Evolutionary conservation across 495 filamentous ascomycete species (phyloP).

Genomic region (Penicilliopsis zonata): DNA sequence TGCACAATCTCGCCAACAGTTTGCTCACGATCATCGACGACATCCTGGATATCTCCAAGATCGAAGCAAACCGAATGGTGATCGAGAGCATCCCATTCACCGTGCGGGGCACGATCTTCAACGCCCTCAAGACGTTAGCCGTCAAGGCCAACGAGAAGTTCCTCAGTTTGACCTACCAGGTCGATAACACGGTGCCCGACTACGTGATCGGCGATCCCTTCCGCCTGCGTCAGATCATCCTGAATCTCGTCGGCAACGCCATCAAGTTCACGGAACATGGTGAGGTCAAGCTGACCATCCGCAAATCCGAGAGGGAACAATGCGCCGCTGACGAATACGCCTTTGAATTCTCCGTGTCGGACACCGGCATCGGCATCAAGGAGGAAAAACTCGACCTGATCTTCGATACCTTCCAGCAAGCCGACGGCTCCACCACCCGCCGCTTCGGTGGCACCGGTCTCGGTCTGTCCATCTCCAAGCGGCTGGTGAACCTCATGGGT

Average conservation of each 20-base stretch:
- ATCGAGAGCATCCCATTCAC: constrained; percentile 98
- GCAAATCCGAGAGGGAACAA: constrained; percentile 53
- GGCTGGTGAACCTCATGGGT: constrained; percentile 93
- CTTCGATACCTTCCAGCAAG: constrained; percentile 99
- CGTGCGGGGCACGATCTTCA: constrained; percentile 90
- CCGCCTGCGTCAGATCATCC: constrained; percentile 85
- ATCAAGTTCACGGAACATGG: constrained; percentile 96
- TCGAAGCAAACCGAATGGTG: constrained; percentile 98
- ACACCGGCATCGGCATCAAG: constrained; percentile 96
- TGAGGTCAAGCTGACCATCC: constrained; percentile 89
- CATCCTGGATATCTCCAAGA: constrained; percentile 98
- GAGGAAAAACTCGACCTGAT: constrained; percentile 94
- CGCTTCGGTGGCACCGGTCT: constrained; percentile 96
- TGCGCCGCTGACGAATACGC: constrained; percentile 70
- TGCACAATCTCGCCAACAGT: constrained; percentile 95
- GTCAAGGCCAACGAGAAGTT: constrained; percentile 97
- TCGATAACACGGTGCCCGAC: constrained; percentile 89
- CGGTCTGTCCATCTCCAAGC: constrained; percentile 91
- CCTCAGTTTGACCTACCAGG: constrained; percentile 86
- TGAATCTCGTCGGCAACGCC: constrained; percentile 48
- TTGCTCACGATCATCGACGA: constrained; percentile 97
- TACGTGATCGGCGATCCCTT: constrained; percentile 96
- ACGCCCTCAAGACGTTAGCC: constrained; percentile 89
- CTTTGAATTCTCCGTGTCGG: constrained; percentile 92
- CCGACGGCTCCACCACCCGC: constrained; percentile 92